Conservation (phyloP, 2,329 filamentous ascomycete species). For the Elsinoe perseae region DNA sequence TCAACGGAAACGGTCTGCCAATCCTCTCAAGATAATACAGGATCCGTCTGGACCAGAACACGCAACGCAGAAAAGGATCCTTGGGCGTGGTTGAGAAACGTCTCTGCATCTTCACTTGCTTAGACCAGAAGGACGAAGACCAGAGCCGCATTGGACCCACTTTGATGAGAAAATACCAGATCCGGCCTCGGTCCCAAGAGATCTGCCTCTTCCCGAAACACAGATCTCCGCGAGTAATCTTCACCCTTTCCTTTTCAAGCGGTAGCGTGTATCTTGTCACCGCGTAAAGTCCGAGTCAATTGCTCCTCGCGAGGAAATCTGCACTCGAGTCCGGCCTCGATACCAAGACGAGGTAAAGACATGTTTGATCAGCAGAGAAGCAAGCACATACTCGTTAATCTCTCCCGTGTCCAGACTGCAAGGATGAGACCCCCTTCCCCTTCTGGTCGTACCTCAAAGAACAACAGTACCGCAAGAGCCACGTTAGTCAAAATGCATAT, state of each 20-base stretch:
- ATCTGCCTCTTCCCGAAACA: not conserved
- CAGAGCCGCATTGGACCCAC: not conserved
- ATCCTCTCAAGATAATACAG: not conserved
- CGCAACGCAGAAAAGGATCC: not conserved
- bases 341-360: not conserved
- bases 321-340: too few relatives aligned
- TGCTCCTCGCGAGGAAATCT: not conserved
- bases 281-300: not conserved
- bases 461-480: too few relatives aligned
- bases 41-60: not conserved
- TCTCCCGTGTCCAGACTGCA: too few relatives aligned
- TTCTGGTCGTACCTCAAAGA: too few relatives aligned
- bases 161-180: not conserved
- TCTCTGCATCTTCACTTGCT: not conserved
- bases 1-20: not conserved
- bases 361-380: not conserved
- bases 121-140: not conserved
- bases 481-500: too few relatives aligned
- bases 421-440: not conserved
- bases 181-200: not conserved
- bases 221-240: not conserved
- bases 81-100: constrained; percentile 1
- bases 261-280: not conserved
- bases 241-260: not conserved
- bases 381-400: too few relatives aligned